Evolutionary conservation across 139 green algal genomes (phyloP).

Genomic region (Chlorella sp.): DNA sequence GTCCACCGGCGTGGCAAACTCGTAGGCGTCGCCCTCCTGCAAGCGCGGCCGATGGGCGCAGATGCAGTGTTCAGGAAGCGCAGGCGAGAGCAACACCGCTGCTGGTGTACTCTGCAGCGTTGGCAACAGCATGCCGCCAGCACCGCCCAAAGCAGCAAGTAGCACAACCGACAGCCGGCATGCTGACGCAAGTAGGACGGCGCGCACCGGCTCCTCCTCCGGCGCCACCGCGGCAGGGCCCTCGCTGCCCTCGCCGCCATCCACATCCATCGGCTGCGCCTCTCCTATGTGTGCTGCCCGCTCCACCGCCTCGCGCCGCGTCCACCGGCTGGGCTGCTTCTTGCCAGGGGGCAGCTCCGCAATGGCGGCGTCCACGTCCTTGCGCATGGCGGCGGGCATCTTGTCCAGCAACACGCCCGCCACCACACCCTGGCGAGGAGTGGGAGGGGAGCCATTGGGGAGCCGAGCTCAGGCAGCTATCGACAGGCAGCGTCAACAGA

Average conservation of each 20-base stretch:
- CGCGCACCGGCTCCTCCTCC: slow-evolving; percentile 14
- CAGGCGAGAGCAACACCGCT: too few relatives aligned
- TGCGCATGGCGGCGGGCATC: slow-evolving; percentile 89
- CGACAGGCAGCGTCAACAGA: neutral
- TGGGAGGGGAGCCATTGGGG: neutral
- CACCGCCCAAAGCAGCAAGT: too few relatives aligned
- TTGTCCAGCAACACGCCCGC: slow-evolving; percentile 80
- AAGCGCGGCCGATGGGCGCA: too few relatives aligned
- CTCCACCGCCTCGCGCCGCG: slow-evolving; percentile 68
- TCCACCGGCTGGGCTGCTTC: slow-evolving; percentile 63
- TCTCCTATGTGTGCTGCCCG: slow-evolving; percentile 41
- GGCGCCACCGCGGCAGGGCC: neutral
- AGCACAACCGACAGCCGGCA: too few relatives aligned
- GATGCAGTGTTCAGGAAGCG: too few relatives aligned
- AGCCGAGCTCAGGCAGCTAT: too few relatives aligned
- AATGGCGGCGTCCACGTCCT: slow-evolving; percentile 75
- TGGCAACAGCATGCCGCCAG: too few relatives aligned
- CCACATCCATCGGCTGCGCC: slow-evolving; percentile 29
- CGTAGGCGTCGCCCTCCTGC: slow-evolving; percentile 77
- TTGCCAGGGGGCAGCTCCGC: slow-evolving; percentile 19
- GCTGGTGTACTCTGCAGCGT: too few relatives aligned
- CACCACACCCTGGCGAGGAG: slow-evolving; percentile 68
- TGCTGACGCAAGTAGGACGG: too few relatives aligned
- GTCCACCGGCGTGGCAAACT: slow-evolving; percentile 78
- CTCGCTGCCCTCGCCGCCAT: slow-evolving; percentile 11